These are phyloP conservation scores for Linum trigynum DNA, from an alignment of 345 rosid species.

Conservation along the genomic window DNA sequence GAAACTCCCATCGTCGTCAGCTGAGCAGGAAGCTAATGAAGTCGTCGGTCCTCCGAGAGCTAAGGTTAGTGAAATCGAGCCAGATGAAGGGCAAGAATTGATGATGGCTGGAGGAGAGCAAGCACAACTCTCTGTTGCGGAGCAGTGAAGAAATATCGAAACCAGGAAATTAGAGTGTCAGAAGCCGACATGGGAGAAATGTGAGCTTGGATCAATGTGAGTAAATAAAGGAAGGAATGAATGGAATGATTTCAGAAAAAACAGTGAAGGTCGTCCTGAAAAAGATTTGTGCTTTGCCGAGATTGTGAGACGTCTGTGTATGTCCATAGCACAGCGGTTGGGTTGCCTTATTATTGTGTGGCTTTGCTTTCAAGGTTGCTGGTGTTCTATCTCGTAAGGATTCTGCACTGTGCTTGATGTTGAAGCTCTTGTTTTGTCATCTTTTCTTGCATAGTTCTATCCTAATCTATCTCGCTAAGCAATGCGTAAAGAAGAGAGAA, in stretches of 20 bases:
- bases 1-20: no score
- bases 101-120: constrained; percentile 20
- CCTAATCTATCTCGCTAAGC: constrained; percentile 25
- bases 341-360: constrained; percentile 24
- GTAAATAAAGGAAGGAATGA: constrained; percentile 25
- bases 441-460: constrained; percentile 13
- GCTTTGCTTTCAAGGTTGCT: constrained; percentile 28
- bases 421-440: constrained; percentile 14
- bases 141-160: no score
- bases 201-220: constrained; percentile 5
- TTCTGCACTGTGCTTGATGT: constrained; percentile 30
- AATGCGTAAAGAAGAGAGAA: constrained; percentile 6
- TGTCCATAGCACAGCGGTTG: constrained; percentile 28
- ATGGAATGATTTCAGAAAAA: constrained; percentile 9
- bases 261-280: constrained; percentile 12
- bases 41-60: constrained; percentile 3
- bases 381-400: constrained; percentile 20
- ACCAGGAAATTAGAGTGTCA: no score
- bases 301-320: constrained; percentile 20
- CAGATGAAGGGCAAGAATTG: constrained; percentile 15
- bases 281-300: constrained; percentile 19
- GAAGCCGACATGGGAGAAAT: no score
- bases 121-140: no score
- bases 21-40: no score
- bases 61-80: constrained; percentile 27